These are phyloP conservation scores for Triticum aestivum DNA, from an alignment of 176 grass and related monocot species.

Conservation along the genomic window IWGSC_CS_RefSeq_v2.1 NC_057810.1:676774035-676774534, in stretches of 20 bases:
- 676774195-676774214: slow-evolving; percentile 88
- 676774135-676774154: background rate
- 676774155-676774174: slow-evolving; percentile 7
- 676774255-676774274: background rate
- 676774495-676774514: slow-evolving; percentile 14
- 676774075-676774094: slow-evolving; percentile 86
- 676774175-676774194: slow-evolving; percentile 44
- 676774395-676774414: slow-evolving; percentile 81
- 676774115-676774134: slow-evolving; percentile 50
- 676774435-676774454: slow-evolving; percentile 27
- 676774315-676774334: slow-evolving; percentile 21
- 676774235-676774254: background rate
- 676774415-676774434: slow-evolving; percentile 67
- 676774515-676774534: slow-evolving; percentile 21
- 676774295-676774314: background rate
- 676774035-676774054: slow-evolving; percentile 87
- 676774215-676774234: slow-evolving; percentile 99
- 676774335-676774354: slow-evolving; percentile 91
- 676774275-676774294: slow-evolving; percentile 1
- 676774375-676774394: slow-evolving; percentile 90
- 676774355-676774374: slow-evolving; percentile 92
- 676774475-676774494: background rate
- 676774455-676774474: background rate
- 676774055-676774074: slow-evolving; percentile 96
- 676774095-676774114: slow-evolving; percentile 90